Evolutionary conservation across 108 stramenopile genomes (phyloP), one percentile per base, ranked within the genome.

Genomic region (Pseudonitzschia pungens): DNA sequence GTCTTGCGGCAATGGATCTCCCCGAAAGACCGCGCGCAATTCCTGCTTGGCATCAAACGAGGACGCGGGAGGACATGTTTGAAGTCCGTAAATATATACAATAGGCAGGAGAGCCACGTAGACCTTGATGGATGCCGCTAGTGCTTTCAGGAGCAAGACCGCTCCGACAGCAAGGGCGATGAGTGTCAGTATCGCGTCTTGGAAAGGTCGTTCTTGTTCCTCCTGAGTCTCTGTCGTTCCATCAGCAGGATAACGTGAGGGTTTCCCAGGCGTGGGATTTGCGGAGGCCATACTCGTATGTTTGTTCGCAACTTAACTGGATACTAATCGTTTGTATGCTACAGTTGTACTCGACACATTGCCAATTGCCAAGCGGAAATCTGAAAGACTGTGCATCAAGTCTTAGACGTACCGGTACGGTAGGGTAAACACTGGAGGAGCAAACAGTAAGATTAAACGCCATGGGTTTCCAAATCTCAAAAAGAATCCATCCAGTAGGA

Each of bases 31-130:
- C 10, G 88, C 67, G 57, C 90, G 89, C 28, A 94, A 60, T 70
- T 94, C 83, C 45, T 79, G 78, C 56, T 91, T 91, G 57, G 88
- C 80, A 78, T 93, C 88, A 71, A 93, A 93, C 0, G 86, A 78
- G 6, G 74, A 65, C 6, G 51, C 58, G 29, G 82, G 50, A 16
- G 92, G 92, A 50, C 86, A 87, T 15, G 74, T 88, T 58, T 76
- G 72, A 1, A 78, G 32, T 1, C 72, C 84, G 62, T 90, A 94
- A 9, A 86, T 31, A 74, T 87, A 89, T 0, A 81, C n/a, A 0
- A 84, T 21, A 8, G 92, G 89, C 1, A 89, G 33, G 2, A 78
- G 32, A n/a, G 60, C 29, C n/a, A 33, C 16, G 29, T 62, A 62
- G 32, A 62, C 32, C n/a, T 9, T 20, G n/a, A 62, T 33, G 14